Percentiles rank a stretch among this genome's conserved stretches.
These are phyloP conservation scores for Echria macrotheca DNA, from an alignment of 495 filamentous ascomycete genomes.

Conservation along the genomic window DNA sequence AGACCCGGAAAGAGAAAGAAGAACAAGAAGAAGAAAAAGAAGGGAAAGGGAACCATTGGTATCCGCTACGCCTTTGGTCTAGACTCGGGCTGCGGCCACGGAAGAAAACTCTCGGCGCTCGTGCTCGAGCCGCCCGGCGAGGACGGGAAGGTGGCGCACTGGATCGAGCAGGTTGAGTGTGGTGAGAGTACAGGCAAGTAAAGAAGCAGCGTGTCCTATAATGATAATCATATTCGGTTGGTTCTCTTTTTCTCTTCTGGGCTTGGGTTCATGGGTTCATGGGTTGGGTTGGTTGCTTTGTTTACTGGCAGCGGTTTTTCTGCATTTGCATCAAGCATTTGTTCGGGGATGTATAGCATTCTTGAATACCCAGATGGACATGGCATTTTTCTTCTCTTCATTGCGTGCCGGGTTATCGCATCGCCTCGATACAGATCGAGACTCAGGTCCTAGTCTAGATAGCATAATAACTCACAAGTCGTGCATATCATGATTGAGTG, in stretches of 20 bases:
- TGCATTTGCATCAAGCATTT: too few species aligned
- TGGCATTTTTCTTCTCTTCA: too few species aligned
- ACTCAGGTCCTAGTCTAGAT: too few species aligned
- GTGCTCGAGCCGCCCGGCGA: conserved; percentile 54
- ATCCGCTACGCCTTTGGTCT: conserved; percentile 70
- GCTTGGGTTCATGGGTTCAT: too few species aligned
- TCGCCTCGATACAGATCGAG: too few species aligned
- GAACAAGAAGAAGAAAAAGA: conserved; percentile 4
- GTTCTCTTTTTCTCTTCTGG: too few species aligned
- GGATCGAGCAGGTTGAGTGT: conserved; percentile 31
- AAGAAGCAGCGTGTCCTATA: not conserved
- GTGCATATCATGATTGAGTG: too few species aligned
- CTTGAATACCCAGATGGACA: too few species aligned
- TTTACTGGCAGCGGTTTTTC: not conserved
- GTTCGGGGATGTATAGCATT: too few species aligned
- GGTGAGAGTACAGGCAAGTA: not conserved
- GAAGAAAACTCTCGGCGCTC: conserved; percentile 68
- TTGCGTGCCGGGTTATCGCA: too few species aligned
- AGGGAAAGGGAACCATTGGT: conserved; percentile 12
- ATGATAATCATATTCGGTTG: not conserved
- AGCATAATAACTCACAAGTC: too few species aligned
- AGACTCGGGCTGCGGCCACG: conserved; percentile 75
- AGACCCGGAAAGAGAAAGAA: not conserved
- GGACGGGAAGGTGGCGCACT: conserved; percentile 15
- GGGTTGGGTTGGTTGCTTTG: not conserved